Percentiles rank a stretch among this genome's conserved stretches.
Evolutionary conservation across 1,284 basidiomycete genomes (phyloP).

Genomic region (Ceraceosorus guamensis): DNA sequence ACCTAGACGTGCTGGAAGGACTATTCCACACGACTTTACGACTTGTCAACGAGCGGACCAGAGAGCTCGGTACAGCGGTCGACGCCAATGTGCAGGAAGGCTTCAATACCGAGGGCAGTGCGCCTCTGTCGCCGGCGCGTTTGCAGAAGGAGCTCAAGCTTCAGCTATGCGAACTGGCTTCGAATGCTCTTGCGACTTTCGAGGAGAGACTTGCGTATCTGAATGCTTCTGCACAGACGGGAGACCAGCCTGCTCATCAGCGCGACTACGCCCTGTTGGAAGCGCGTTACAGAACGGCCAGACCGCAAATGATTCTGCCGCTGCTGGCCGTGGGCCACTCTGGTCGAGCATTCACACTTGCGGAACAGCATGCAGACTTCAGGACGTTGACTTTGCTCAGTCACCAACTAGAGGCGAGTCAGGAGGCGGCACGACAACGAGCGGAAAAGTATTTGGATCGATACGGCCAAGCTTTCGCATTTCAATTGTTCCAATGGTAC

Average conservation of each 20-base stretch:
- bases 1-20: slow-evolving; percentile 65
- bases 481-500: slow-evolving; percentile 71
- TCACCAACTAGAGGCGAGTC: slow-evolving; percentile 52
- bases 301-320: slow-evolving; percentile 67
- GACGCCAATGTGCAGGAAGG: slow-evolving; percentile 34
- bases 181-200: slow-evolving; percentile 47
- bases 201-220: slow-evolving; percentile 49
- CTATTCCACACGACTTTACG: slow-evolving; percentile 65
- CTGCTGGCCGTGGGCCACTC: slow-evolving; percentile 65
- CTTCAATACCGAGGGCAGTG: slow-evolving; percentile 8
- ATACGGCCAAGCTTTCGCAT: slow-evolving; percentile 77
- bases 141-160: slow-evolving; percentile 51
- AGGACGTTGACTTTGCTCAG: slow-evolving; percentile 72
- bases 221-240: slow-evolving; percentile 18
- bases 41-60: slow-evolving; percentile 52
- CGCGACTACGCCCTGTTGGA: slow-evolving; percentile 59
- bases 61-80: slow-evolving; percentile 52
- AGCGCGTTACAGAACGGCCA: slow-evolving; percentile 61
- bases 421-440: slow-evolving; percentile 36
- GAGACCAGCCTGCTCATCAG: slow-evolving; percentile 10
- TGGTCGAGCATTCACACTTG: slow-evolving; percentile 67
- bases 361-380: slow-evolving; percentile 79
- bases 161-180: slow-evolving; percentile 64
- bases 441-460: slow-evolving; percentile 65
- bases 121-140: slow-evolving; percentile 24